phyloP scores from a whole-genome alignment of 78 protist species.

The slime mould (Dictyostelium discoideum) region dicty_2.7 NC_007088.5:674501-675000 shows the following conservation, averaged over 20 bases:
- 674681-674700: background rate
- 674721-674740: too few species aligned
- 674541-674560: background rate
- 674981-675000: background rate
- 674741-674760: background rate
- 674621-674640: background rate
- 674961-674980: conserved; percentile 6
- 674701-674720: too few species aligned
- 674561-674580: background rate
- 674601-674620: background rate
- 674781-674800: background rate
- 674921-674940: background rate
- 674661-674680: background rate
- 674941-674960: background rate
- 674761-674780: background rate
- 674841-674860: background rate
- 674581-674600: background rate
- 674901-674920: background rate
- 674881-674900: background rate
- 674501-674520: conserved; percentile 66
- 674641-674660: conserved; percentile 3
- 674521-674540: conserved; percentile 56
- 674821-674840: background rate
- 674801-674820: background rate
- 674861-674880: background rate